Evolutionary conservation across 768 basidiomycete genomes (phyloP).

Genomic region (Amanita rubescens): DNA sequence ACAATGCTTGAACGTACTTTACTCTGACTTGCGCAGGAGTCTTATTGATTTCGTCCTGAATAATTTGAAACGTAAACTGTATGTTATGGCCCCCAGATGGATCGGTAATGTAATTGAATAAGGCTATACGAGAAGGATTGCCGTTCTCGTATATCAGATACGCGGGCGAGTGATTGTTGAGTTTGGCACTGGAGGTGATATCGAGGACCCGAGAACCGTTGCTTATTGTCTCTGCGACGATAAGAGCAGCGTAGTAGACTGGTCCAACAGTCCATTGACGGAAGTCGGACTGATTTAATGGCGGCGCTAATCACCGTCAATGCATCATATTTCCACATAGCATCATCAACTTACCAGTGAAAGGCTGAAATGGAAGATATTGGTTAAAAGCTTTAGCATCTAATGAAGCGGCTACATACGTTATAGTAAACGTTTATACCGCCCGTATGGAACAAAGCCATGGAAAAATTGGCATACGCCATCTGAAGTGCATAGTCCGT

Average conservation of each 20-base stretch:
- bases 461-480: constrained; percentile 47
- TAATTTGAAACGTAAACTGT: background rate
- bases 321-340: background rate
- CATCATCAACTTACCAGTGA: constrained; percentile 32
- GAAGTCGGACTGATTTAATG: constrained; percentile 46
- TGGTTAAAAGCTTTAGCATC: background rate
- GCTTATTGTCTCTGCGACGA: constrained; percentile 61
- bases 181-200: constrained; percentile 43
- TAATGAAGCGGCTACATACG: constrained; percentile 26
- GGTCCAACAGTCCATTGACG: constrained; percentile 71
- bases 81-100: constrained; percentile 45
- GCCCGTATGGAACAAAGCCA: constrained; percentile 47
- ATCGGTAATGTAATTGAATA: constrained; percentile 73
- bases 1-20: constrained; percentile 33
- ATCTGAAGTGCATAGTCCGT: constrained; percentile 54
- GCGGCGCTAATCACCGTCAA: constrained; percentile 25
- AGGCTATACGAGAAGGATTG: constrained; percentile 47
- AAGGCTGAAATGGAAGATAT: constrained; percentile 27
- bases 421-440: constrained; percentile 63
- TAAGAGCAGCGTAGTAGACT: constrained; percentile 65
- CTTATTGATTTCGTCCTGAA: constrained; percentile 23
- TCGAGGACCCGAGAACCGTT: constrained; percentile 64
- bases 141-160: constrained; percentile 75
- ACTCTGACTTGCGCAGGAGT: constrained; percentile 44
- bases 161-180: constrained; percentile 42